Base-by-base conservation (phyloP, 2,329 filamentous ascomycete species). In the Exophiala bonariae region DNA sequence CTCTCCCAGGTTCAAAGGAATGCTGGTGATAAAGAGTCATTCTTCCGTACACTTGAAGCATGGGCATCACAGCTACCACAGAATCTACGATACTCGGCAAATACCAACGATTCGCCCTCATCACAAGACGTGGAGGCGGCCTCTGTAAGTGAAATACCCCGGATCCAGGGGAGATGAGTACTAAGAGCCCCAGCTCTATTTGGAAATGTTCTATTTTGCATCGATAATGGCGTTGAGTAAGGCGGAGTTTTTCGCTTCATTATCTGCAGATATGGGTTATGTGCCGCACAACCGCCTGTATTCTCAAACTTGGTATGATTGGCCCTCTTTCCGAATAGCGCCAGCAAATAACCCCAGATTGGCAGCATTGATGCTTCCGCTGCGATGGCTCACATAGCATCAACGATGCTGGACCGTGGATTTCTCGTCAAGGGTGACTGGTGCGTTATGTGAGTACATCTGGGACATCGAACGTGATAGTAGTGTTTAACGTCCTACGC, bases 231-330 rank as follows among this genome's bases (percentile, higher is more conserved):
- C 13, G 17, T 31, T 41, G 10, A 41, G 18, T 23, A 41, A 41
- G 30, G 18, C 38, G 13, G 38, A 41, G 23, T 30, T 41, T 41
- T 41, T 30, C 6, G n/a, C 23, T 14, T 28, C 38, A 28, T 28
- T 41, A 26, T 41, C 22, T 23, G 18, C 38, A 9, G 13, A n/a
- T 11, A 14, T 22, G 17, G 20, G 16, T 11, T 9, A 41, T 9
- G 18, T 23, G 8, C 22, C 38, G 3, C 38, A 16, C 38, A 26
- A 14, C 7, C 14, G 38, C 14, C 20, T 41, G 16, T 41, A 22
- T 41, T 28, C 38, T 30, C 38, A 26, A 41, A 28, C 38, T n/a
- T 41, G 38, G 38, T 41, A 41, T 23, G 38, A 26, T 28, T 17
- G 6, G 11, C 16, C 22, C 2, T 9, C 38, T 14, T 10, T 6